Percentiles rank a stretch among this genome's conserved stretches.
phyloP scores from a whole-genome alignment of 768 basidiomycete species.

The Amanita muscaria region DNA sequence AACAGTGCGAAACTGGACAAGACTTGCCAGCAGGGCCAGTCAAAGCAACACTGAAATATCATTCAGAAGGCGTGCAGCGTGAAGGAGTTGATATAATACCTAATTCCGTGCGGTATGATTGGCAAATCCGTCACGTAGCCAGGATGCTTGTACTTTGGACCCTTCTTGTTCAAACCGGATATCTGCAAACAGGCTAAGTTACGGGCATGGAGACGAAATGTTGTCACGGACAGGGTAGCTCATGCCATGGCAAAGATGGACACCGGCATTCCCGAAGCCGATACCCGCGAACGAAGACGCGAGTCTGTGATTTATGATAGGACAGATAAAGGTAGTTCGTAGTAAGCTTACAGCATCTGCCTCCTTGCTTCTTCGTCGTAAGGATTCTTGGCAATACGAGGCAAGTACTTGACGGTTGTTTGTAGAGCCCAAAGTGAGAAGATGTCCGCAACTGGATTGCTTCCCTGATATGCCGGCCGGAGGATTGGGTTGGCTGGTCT shows the following conservation, averaged over 20 bases:
- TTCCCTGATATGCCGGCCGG: slow-evolving; percentile 89
- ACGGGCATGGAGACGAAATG: not conserved
- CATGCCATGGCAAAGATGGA: slow-evolving; percentile 86
- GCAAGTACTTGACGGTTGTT: slow-evolving; percentile 83
- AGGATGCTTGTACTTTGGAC: slow-evolving; percentile 85
- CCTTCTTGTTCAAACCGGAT: slow-evolving; percentile 89
- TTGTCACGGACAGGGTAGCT: slow-evolving; percentile 62
- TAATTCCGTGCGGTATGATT: slow-evolving; percentile 90
- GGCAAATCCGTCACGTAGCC: slow-evolving; percentile 82
- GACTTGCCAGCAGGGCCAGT: slow-evolving; percentile 74
- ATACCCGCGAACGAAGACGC: slow-evolving; percentile 94
- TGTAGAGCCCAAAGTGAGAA: slow-evolving; percentile 92
- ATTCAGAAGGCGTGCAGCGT: not conserved
- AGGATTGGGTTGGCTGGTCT: slow-evolving; percentile 85
- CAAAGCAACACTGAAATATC: slow-evolving; percentile 56
- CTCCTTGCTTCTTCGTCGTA: slow-evolving; percentile 76
- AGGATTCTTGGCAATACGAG: slow-evolving; percentile 71
- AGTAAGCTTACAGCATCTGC: slow-evolving; percentile 72
- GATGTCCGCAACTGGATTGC: slow-evolving; percentile 91
- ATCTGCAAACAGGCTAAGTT: slow-evolving; percentile 39
- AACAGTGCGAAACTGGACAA: slow-evolving; percentile 6
- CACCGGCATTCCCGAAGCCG: slow-evolving; percentile 90
- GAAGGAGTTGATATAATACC: slow-evolving; percentile 26
- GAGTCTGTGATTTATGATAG: slow-evolving; percentile 36
- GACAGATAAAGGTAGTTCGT: slow-evolving; percentile 1